Conservation (phyloP, 495 filamentous ascomycete species). For the Podospora anserina region DNA sequence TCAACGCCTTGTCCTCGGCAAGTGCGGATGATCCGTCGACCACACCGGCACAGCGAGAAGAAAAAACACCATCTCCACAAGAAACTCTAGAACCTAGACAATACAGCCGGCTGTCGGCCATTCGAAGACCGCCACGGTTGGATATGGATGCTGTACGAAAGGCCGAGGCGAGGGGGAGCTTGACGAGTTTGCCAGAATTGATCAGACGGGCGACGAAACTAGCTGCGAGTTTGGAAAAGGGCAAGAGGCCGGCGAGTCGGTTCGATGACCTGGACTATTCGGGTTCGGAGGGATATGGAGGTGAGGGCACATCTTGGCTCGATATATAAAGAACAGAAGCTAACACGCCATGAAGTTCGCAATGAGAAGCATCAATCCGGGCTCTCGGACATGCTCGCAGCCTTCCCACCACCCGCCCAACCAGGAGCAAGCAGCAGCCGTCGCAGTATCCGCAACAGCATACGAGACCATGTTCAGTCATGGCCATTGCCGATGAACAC, state of each 20-base stretch:
- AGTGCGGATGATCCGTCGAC: conserved; percentile 41
- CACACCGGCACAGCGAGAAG: conserved; percentile 12
- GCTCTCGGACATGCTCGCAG: conserved; percentile 84
- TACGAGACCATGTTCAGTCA: conserved; percentile 33
- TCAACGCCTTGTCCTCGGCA: conserved; percentile 44
- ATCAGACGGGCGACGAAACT: conserved; percentile 84
- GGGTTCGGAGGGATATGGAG: conserved; percentile 23
- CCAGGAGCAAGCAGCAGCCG: conserved; percentile 47
- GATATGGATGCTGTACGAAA: conserved; percentile 76
- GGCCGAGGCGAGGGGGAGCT: conserved; percentile 76
- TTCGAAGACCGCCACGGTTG: conserved; percentile 67
- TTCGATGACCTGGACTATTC: conserved; percentile 49
- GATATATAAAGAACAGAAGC: conserved; percentile 9
- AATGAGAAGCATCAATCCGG: conserved; percentile 53
- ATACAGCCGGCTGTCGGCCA: conserved; percentile 48
- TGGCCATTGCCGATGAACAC: conserved; percentile 41
- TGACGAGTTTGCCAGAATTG: conserved; percentile 87
- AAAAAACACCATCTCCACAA: conserved; percentile 29
- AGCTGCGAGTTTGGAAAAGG: conserved; percentile 83
- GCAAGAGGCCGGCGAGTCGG: conserved; percentile 71
- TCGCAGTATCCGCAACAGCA: conserved; percentile 42
- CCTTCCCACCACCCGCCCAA: conserved; percentile 80
- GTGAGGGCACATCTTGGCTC: neutral
- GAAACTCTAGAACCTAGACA: conserved; percentile 22
- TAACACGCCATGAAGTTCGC: conserved; percentile 38